phyloP scores from a whole-genome alignment of 768 basidiomycete species.

The Candolleomyces eurysporus region DNA sequence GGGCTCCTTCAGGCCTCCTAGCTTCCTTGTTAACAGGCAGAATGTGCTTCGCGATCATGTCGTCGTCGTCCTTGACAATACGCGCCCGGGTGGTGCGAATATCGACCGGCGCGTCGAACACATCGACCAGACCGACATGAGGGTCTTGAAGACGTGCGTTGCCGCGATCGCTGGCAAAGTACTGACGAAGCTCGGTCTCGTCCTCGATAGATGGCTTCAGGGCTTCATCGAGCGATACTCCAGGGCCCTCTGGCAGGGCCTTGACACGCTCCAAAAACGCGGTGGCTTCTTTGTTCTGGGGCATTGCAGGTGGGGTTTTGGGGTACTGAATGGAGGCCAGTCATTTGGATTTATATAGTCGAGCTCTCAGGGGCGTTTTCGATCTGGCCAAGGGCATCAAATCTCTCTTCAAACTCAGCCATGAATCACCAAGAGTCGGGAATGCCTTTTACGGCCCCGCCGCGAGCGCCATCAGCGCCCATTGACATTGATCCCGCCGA shows the following conservation, averaged over 20 bases:
- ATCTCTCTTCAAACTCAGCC: background rate
- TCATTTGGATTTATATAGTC: background rate
- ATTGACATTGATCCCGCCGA: no score
- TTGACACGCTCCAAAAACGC: constrained; percentile 12
- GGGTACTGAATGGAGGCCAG: background rate
- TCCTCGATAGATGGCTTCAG: constrained; percentile 57
- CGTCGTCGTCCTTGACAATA: constrained; percentile 33
- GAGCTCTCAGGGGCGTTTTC: background rate
- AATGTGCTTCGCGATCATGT: constrained; percentile 46
- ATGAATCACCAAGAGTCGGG: background rate
- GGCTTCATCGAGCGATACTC: constrained; percentile 38
- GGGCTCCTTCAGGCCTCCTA: constrained; percentile 49
- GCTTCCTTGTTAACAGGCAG: constrained; percentile 47
- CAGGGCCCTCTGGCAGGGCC: constrained; percentile 10
- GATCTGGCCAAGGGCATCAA: background rate
- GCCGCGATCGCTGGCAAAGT: constrained; percentile 53
- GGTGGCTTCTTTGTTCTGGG: constrained; percentile 13
- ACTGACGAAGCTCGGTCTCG: constrained; percentile 51
- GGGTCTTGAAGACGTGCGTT: constrained; percentile 45
- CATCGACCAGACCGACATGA: constrained; percentile 57
- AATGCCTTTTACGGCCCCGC: background rate
- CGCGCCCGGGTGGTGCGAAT: constrained; percentile 53
- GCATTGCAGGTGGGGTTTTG: constrained; percentile 4
- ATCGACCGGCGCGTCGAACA: constrained; percentile 48
- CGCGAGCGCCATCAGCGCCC: background rate